Conservation (phyloP, 208 protist species). For the Crithidia fasciculata region DNA sequence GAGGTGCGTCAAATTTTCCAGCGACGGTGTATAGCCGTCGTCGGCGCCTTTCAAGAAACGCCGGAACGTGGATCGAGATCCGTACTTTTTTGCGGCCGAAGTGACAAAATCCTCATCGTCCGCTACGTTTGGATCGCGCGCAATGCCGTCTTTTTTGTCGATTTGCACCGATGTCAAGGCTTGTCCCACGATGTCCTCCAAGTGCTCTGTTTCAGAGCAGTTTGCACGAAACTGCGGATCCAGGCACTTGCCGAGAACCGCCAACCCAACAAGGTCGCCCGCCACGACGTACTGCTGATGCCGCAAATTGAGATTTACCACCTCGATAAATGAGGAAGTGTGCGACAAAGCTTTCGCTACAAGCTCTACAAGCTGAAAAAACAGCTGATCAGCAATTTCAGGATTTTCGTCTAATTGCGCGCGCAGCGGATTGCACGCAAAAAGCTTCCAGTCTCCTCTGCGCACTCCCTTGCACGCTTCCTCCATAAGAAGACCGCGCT, state of each 20-base stretch:
- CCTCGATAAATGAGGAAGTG: constrained; percentile 86
- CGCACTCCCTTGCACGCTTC: constrained; percentile 41
- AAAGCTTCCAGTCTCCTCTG: constrained; percentile 66
- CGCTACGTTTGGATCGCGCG: constrained; percentile 50
- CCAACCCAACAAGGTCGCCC: constrained; percentile 72
- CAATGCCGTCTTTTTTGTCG: constrained; percentile 72
- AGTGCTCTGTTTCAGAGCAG: constrained; percentile 34
- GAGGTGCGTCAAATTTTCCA: constrained; percentile 78
- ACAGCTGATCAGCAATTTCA: constrained; percentile 62
- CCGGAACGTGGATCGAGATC: constrained; percentile 57
- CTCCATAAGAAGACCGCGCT: constrained; percentile 87
- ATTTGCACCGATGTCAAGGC: constrained; percentile 58
- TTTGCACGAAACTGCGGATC: constrained; percentile 89
- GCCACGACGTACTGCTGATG: constrained; percentile 87
- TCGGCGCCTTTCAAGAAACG: constrained; percentile 85
- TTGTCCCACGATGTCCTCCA: constrained; percentile 33
- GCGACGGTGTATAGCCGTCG: constrained; percentile 79
- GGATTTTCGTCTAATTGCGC: constrained; percentile 60
- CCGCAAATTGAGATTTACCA: constrained; percentile 80
- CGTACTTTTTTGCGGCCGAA: constrained; percentile 66
- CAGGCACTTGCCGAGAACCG: constrained; percentile 84
- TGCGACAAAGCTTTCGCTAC: constrained; percentile 58
- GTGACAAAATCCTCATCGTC: constrained; percentile 69
- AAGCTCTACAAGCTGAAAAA: constrained; percentile 84
- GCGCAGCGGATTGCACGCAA: constrained; percentile 78